Evolutionary conservation across 331 rosid species (phyloP).

Genomic region (Erythrophleum ivorense): DNA sequence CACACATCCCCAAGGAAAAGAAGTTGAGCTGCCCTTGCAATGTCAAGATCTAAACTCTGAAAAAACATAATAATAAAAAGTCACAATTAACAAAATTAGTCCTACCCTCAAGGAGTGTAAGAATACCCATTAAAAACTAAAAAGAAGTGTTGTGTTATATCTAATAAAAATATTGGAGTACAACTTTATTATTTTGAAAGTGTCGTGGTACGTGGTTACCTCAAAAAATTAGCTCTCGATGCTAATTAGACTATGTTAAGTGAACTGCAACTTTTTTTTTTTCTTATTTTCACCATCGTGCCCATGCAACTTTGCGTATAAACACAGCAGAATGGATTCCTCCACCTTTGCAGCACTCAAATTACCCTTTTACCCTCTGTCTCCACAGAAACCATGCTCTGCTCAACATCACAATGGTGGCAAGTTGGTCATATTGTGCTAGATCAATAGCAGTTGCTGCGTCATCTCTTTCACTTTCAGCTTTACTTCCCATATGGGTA

Average conservation of each 20-base stretch:
- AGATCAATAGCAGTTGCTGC: neutral
- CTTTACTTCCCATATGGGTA: slow-evolving; percentile 28
- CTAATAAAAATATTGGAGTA: too few species aligned
- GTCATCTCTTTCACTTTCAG: slow-evolving; percentile 13
- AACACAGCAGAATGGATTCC: slow-evolving; percentile 56
- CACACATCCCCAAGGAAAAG: too few species aligned
- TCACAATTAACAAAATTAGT: too few species aligned
- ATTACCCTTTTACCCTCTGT: slow-evolving; percentile 41
- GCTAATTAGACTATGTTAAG: neutral
- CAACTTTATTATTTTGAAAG: too few species aligned
- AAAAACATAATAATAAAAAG: too few species aligned
- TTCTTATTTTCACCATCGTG: neutral
- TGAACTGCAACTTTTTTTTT: slow-evolving; percentile 7
- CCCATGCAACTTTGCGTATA: slow-evolving; percentile 39
- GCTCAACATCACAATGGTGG: slow-evolving; percentile 6
- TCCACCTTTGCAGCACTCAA: neutral
- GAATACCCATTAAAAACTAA: too few species aligned
- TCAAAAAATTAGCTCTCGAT: neutral
- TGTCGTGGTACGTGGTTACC: too few species aligned
- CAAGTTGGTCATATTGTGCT: slow-evolving; percentile 25
- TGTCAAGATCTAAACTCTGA: too few species aligned
- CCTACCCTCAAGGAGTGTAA: too few species aligned
- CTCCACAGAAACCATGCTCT: neutral
- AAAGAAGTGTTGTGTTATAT: too few species aligned
- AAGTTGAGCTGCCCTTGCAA: too few species aligned